A percentile compares a stretch with the other conserved stretches of the same genome.
Conservation (phyloP, 1,284 basidiomycete genomes). For the Lignosus rhinocerotis region DNA sequence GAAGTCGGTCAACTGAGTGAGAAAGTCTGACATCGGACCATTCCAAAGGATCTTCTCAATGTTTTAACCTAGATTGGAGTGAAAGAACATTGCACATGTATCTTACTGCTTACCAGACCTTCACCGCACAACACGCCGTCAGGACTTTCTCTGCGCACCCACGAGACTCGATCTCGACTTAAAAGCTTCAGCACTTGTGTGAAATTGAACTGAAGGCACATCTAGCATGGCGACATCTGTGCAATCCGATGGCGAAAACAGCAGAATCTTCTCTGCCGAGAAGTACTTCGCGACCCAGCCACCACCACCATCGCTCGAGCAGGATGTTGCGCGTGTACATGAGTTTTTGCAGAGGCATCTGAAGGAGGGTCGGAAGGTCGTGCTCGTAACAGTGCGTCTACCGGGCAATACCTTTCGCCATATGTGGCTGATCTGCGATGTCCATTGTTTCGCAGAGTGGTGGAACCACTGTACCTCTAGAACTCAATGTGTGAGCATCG, state of each 20-base stretch:
- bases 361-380: conserved; percentile 72
- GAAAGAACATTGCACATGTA: too few species aligned
- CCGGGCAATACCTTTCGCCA: conserved; percentile 15
- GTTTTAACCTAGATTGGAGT: too few species aligned
- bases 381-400: conserved; percentile 85
- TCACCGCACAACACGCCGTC: too few species aligned
- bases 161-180: too few species aligned
- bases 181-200: too few species aligned
- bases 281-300: conserved; percentile 85
- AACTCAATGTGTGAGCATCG: conserved; percentile 89
- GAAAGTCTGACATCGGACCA: too few species aligned
- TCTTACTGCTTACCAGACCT: too few species aligned
- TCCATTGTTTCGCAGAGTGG: conserved; percentile 66
- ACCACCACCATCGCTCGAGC: conserved; percentile 68
- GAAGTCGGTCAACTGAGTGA: too few species aligned
- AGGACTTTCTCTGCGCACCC: too few species aligned
- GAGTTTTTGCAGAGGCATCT: conserved; percentile 75
- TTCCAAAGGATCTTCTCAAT: too few species aligned
- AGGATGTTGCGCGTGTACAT: conserved; percentile 62
- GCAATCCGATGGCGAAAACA: conserved; percentile 21
- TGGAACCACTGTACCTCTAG: conserved; percentile 92
- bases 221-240: conserved; percentile 17
- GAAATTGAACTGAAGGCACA: neutral
- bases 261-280: conserved; percentile 70
- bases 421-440: conserved; percentile 11